Percentiles rank a stretch among this genome's conserved stretches.
Conservation (phyloP, 2,329 filamentous ascomycete species). For the Beauveria bassiana region DNA sequence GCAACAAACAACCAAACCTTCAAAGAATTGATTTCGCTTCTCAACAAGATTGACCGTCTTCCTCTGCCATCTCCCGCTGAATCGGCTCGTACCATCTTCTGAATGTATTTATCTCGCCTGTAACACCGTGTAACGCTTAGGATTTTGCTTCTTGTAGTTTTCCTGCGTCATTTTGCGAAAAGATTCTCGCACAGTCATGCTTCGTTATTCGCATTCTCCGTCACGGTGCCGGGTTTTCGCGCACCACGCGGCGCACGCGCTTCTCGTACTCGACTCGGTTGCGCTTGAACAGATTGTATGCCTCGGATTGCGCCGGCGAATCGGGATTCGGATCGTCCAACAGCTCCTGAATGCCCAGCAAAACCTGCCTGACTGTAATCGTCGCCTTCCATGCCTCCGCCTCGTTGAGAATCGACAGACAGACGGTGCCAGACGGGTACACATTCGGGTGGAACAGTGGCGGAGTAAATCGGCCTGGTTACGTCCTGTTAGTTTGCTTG, state of each 20-base stretch:
- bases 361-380: constrained; percentile 96
- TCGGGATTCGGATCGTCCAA: constrained; percentile 96
- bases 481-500: background rate
- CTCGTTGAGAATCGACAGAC: constrained; percentile 93
- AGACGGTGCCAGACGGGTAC: constrained; percentile 96
- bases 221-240: constrained; percentile 75
- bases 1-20: background rate
- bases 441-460: constrained; percentile 98
- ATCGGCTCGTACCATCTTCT: background rate
- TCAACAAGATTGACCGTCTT: too few relatives aligned
- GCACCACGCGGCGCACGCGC: constrained; percentile 77
- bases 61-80: background rate
- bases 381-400: constrained; percentile 98
- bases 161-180: background rate
- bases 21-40: background rate
- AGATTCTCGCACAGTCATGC: background rate
- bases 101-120: background rate
- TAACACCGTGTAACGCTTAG: background rate
- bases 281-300: constrained; percentile 94
- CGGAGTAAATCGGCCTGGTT: constrained; percentile 87
- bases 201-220: background rate
- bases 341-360: constrained; percentile 90
- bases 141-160: background rate
- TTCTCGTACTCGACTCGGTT: constrained; percentile 82
- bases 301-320: constrained; percentile 91